Evolutionary conservation across 257 asterid species (phyloP).

Genomic region (Salvia hispanica): DNA sequence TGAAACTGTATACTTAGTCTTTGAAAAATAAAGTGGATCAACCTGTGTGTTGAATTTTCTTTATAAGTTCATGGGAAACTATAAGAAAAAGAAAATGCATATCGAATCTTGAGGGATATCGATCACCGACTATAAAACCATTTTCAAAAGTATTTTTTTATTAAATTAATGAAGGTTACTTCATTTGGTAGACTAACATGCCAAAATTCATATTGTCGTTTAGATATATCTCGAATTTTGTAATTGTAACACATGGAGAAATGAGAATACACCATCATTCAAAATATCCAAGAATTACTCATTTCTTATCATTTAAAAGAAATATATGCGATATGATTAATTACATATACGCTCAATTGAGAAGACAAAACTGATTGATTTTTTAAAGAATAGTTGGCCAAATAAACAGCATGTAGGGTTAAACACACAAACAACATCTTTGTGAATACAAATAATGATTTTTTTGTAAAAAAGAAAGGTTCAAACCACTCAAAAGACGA

Average conservation of each 20-base stretch:
- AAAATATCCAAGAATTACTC: no score
- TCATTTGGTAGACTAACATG: neutral
- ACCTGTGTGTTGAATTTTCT: neutral
- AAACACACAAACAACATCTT: no score
- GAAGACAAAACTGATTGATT: no score
- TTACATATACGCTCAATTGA: no score
- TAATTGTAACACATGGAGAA: neutral
- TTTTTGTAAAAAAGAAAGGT: no score
- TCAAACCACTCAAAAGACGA: no score
- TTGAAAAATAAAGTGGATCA: neutral
- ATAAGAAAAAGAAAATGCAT: neutral
- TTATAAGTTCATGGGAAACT: neutral
- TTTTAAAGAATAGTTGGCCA: no score
- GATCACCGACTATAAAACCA: neutral
- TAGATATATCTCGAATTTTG: neutral
- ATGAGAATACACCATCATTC: neutral
- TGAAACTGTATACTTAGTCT: neutral
- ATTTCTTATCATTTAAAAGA: no score
- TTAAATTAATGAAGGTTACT: neutral
- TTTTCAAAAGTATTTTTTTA: neutral
- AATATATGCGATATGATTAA: no score
- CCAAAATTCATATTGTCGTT: neutral
- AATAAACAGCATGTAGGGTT: no score
- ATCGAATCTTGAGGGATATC: neutral
- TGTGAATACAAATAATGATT: no score